phyloP scores from a whole-genome alignment of 148 eudicot genomes.

The Camellia lanceoleosa region DNA sequence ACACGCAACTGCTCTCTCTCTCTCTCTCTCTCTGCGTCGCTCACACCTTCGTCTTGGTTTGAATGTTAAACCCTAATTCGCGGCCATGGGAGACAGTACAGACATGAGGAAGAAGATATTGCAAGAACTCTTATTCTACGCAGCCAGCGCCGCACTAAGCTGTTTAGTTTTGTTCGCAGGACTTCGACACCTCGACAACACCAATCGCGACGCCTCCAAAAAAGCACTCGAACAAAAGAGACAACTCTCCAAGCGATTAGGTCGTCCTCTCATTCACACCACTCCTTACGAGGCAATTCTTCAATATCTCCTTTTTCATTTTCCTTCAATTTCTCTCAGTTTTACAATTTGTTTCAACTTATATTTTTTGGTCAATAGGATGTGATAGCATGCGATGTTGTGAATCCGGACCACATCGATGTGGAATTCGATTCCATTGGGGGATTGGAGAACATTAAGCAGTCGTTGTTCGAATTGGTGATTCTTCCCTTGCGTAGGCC shows the following conservation, averaged over 20 bases:
- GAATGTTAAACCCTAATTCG: not conserved
- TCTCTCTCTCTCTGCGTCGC: not conserved
- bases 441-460: constrained; percentile 68
- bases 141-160: constrained; percentile 87
- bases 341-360: not conserved
- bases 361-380: constrained; percentile 37
- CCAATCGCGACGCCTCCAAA: constrained; percentile 74
- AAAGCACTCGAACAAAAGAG: constrained; percentile 53
- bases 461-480: constrained; percentile 66
- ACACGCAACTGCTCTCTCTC: not conserved
- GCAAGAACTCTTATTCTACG: constrained; percentile 62
- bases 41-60: not conserved
- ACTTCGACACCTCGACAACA: constrained; percentile 65
- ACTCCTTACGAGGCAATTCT: constrained; percentile 3
- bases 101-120: constrained; percentile 44
- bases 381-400: constrained; percentile 80
- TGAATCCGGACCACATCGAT: constrained; percentile 82
- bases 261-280: constrained; percentile 13
- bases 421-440: constrained; percentile 72
- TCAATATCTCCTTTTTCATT: not conserved
- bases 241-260: constrained; percentile 10
- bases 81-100: constrained; percentile 3
- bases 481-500: constrained; percentile 82
- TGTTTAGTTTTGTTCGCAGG: constrained; percentile 65
- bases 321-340: not conserved